Evolutionary conservation across 2,329 filamentous ascomycete species (phyloP).

Genomic region (Colletotrichum brevisporum): DNA sequence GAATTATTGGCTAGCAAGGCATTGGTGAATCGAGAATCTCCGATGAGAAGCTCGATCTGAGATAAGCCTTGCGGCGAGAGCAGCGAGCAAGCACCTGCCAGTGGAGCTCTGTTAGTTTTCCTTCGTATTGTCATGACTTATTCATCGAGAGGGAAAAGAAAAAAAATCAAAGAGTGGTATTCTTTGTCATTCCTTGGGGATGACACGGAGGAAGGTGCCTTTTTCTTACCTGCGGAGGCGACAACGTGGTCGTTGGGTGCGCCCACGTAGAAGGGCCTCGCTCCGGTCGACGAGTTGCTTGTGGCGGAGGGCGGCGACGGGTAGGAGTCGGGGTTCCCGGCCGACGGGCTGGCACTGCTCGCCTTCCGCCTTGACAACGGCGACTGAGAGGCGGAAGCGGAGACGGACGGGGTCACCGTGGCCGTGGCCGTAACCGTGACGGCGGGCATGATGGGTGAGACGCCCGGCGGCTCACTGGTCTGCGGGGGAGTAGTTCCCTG

Average conservation of each 20-base stretch:
- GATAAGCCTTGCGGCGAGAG: constrained; percentile 22
- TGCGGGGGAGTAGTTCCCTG: constrained; percentile 19
- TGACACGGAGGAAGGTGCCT: neutral
- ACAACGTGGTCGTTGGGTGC: constrained; percentile 20
- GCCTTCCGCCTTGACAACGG: constrained; percentile 32
- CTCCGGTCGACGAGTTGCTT: constrained; percentile 26
- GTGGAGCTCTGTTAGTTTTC: constrained; percentile 6
- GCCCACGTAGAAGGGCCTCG: constrained; percentile 29
- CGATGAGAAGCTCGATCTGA: constrained; percentile 34
- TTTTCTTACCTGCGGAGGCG: constrained; percentile 26
- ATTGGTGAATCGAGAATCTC: constrained; percentile 28
- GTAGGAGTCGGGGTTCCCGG: constrained; percentile 26
- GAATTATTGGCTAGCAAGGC: neutral
- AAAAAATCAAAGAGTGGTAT: neutral
- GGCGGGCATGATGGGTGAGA: constrained; percentile 8
- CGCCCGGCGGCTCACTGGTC: constrained; percentile 7
- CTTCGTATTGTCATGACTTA: constrained; percentile 2
- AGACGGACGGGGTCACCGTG: constrained; percentile 27
- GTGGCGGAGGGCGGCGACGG: constrained; percentile 32
- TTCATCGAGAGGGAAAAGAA: neutral
- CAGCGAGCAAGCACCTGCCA: constrained; percentile 31
- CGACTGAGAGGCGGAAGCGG: constrained; percentile 44
- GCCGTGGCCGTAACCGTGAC: neutral
- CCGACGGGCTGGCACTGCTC: constrained; percentile 27
- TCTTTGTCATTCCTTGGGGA: neutral